Evolutionary conservation across 208 protist genomes (phyloP).

Genomic region (Naegleria lovaniensis): DNA sequence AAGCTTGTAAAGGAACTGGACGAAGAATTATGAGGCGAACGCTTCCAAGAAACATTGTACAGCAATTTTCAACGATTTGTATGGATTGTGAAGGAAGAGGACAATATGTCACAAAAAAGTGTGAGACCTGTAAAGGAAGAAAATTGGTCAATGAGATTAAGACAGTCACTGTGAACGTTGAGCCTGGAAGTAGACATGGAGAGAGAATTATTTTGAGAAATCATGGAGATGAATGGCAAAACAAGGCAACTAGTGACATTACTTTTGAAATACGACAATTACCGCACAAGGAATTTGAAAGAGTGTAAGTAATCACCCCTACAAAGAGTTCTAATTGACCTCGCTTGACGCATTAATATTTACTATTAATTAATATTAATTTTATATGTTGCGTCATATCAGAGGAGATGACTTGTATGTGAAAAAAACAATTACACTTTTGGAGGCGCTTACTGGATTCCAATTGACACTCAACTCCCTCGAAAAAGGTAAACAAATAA

Average conservation of each 20-base stretch:
- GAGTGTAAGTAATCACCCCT: neutral
- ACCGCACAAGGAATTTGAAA: slow-evolving; percentile 56
- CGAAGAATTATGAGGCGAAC: slow-evolving; percentile 81
- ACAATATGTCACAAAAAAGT: slow-evolving; percentile 78
- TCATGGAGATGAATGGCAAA: slow-evolving; percentile 90
- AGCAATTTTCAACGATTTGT: slow-evolving; percentile 89
- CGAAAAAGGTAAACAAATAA: slow-evolving; percentile 56
- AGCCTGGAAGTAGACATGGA: slow-evolving; percentile 87
- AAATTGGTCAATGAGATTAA: slow-evolving; percentile 90
- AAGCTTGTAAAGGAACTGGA: slow-evolving; percentile 82
- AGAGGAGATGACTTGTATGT: slow-evolving; percentile 90
- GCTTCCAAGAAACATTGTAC: slow-evolving; percentile 84
- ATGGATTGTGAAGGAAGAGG: slow-evolving; percentile 83
- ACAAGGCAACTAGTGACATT: slow-evolving; percentile 87
- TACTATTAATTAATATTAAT: no score
- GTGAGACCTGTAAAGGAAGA: slow-evolving; percentile 80
- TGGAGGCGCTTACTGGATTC: slow-evolving; percentile 83
- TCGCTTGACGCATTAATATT: no score
- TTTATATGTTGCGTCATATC: slow-evolving; percentile 74
- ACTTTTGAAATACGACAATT: slow-evolving; percentile 92
- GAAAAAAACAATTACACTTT: slow-evolving; percentile 73
- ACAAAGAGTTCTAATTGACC: no score
- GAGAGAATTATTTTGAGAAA: slow-evolving; percentile 89
- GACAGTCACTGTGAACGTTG: slow-evolving; percentile 90
- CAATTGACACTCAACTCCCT: slow-evolving; percentile 72